Conservation (phyloP, 176 grass and related monocot genomes). For the Panicum miliaceum region DNA sequence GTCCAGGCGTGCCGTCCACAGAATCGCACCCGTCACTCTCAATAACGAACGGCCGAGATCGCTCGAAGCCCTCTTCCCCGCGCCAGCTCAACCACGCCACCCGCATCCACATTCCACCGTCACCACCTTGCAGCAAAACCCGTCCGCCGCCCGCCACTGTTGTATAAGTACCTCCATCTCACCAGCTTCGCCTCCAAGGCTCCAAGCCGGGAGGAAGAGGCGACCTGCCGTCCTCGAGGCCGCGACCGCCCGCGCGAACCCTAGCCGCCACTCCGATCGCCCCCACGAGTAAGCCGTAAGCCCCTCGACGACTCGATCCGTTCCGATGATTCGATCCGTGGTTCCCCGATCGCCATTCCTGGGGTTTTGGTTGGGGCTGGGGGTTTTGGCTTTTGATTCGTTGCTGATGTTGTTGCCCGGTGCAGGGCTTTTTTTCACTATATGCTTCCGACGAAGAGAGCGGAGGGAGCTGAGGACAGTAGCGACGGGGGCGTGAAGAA, state of each 20-base stretch:
- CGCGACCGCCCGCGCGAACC: conserved; percentile 17
- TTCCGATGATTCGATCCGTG: conserved; percentile 7
- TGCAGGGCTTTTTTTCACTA: conserved; percentile 19
- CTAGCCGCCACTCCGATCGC: conserved; percentile 33
- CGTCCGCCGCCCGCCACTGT: conserved; percentile 10
- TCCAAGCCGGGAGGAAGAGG: conserved; percentile 27
- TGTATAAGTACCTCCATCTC: conserved; percentile 28
- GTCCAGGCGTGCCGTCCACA: background rate
- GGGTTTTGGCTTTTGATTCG: conserved; percentile 37
- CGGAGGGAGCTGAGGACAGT: conserved; percentile 12
- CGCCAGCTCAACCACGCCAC: conserved; percentile 3
- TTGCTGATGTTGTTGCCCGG: background rate
- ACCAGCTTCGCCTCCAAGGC: conserved; percentile 38
- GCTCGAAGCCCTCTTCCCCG: no score
- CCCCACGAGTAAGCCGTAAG: conserved; percentile 15
- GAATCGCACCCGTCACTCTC: background rate
- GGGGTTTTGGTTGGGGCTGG: conserved; percentile 1
- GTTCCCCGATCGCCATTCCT: conserved; percentile 30
- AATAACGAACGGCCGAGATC: conserved; percentile 19
- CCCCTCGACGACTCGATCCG: background rate
- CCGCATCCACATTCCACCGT: background rate
- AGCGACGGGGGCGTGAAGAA: conserved; percentile 36
- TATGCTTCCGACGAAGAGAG: conserved; percentile 42
- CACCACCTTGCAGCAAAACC: conserved; percentile 12
- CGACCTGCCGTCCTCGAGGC: background rate